Evolutionary conservation across 2,329 filamentous ascomycete genomes (phyloP).

Genomic region (Colletotrichum plurivorum): DNA sequence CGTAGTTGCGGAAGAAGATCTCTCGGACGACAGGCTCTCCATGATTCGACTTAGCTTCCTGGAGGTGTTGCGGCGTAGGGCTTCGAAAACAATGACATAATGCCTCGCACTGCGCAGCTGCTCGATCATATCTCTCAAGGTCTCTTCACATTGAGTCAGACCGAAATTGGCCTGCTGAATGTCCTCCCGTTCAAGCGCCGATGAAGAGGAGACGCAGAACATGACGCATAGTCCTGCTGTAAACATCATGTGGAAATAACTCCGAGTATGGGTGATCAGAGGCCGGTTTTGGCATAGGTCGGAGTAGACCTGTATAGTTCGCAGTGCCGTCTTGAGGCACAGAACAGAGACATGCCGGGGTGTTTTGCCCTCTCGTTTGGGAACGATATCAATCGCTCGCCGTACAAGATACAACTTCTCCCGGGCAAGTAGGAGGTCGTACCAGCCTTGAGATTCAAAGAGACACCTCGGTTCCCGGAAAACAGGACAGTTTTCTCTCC

Average conservation of each 20-base stretch:
- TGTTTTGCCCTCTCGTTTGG: constrained; percentile 50
- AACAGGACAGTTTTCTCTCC: constrained; percentile 51
- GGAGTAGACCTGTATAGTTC: constrained; percentile 56
- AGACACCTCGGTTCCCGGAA: constrained; percentile 53
- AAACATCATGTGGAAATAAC: constrained; percentile 64
- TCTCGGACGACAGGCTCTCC: not conserved
- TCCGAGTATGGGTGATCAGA: constrained; percentile 59
- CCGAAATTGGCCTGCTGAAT: constrained; percentile 24
- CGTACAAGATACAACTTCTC: constrained; percentile 57
- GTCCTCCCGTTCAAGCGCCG: constrained; percentile 10
- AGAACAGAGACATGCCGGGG: constrained; percentile 49
- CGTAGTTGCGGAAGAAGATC: not conserved
- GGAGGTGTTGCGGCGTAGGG: constrained; percentile 44
- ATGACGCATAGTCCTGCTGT: constrained; percentile 58
- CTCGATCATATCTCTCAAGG: constrained; percentile 45
- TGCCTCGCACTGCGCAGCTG: constrained; percentile 46
- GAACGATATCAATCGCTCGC: constrained; percentile 56
- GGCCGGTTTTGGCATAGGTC: constrained; percentile 49
- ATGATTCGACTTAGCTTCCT: constrained; percentile 30
- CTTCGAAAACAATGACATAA: constrained; percentile 46
- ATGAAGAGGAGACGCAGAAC: constrained; percentile 44
- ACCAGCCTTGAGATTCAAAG: constrained; percentile 60
- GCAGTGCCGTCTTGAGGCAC: constrained; percentile 52
- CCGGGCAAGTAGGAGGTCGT: constrained; percentile 57
- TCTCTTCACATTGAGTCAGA: constrained; percentile 42